Evolutionary conservation across 306 rosid genomes (phyloP).

Genomic region (cucumber (Cucumis sativus)): Cucumber_9930_V3 NC_026657.2:21120001-21120500

Average conservation of each 20-base stretch:
- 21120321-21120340: slow-evolving; percentile 55
- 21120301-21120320: not conserved
- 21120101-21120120: not conserved
- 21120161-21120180: not conserved
- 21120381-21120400: slow-evolving; percentile 42
- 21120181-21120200: not conserved
- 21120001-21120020: not conserved
- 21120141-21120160: not conserved
- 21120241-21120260: too few species aligned
- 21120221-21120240: too few species aligned
- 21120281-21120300: too few species aligned
- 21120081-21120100: not conserved
- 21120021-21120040: not conserved
- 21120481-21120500: slow-evolving; percentile 29
- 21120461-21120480: slow-evolving; percentile 85
- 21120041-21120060: not conserved
- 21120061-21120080: not conserved
- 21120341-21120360: slow-evolving; percentile 81
- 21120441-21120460: slow-evolving; percentile 77
- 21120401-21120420: slow-evolving; percentile 53
- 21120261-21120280: too few species aligned
- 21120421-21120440: slow-evolving; percentile 51
- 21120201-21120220: not conserved
- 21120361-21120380: slow-evolving; percentile 75
- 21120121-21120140: not conserved